A percentile compares a stretch with the other conserved stretches of the same genome.
Conservation (phyloP, 176 grass and related monocot species). For the Lolium multiflorum region DNA sequence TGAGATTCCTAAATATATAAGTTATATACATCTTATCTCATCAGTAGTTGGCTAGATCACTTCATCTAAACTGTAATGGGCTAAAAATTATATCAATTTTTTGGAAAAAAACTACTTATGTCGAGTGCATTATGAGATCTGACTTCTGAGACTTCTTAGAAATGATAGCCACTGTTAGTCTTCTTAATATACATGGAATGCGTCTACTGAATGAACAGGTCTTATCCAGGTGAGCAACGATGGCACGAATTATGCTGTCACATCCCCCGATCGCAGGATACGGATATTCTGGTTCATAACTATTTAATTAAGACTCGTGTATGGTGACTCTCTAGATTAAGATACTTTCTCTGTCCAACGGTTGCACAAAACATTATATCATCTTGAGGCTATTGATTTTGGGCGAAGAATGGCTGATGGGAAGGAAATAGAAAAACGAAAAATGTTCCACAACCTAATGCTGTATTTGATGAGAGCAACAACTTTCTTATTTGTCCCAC, state of each 20-base stretch:
- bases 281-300: constrained; percentile 98
- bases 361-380: constrained; percentile 52
- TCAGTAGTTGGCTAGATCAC: not conserved
- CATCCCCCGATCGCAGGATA: too few species aligned
- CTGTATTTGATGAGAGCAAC: constrained; percentile 89
- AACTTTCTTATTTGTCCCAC: constrained; percentile 99
- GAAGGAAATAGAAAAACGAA: constrained; percentile 96
- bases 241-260: too few species aligned
- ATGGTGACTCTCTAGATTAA: constrained; percentile 94
- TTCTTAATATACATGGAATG: not conserved
- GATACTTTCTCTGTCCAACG: constrained; percentile 1
- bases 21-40: not conserved
- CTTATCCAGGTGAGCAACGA: too few species aligned
- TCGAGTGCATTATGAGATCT: constrained; percentile 17
- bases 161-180: not conserved
- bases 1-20: not conserved
- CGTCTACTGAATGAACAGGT: constrained; percentile 33
- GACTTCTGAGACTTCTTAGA: not conserved
- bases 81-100: not conserved
- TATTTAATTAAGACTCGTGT: constrained; percentile 88
- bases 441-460: constrained; percentile 92
- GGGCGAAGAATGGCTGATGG: constrained; percentile 96
- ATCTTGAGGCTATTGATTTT: constrained; percentile 94
- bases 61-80: not conserved
- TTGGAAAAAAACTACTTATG: constrained; percentile 7